phyloP scores from a whole-genome alignment of 306 rosid genomes.

The Bauhinia variegata region DNA sequence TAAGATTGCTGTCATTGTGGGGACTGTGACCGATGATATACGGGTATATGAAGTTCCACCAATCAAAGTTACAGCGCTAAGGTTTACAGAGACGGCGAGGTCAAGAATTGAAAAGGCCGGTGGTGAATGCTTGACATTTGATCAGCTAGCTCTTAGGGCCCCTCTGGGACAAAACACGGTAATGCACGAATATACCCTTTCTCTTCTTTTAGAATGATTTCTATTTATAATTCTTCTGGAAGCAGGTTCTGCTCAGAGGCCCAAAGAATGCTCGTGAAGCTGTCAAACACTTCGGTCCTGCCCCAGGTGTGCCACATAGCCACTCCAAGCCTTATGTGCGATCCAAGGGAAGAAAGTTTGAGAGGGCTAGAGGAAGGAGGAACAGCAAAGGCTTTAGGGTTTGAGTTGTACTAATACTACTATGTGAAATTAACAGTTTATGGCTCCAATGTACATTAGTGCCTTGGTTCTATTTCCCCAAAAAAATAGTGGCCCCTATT shows the following conservation, averaged over 20 bases:
- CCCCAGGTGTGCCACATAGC: constrained; percentile 92
- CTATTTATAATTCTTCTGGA: constrained; percentile 1
- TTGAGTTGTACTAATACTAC: constrained; percentile 35
- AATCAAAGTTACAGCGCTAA: constrained; percentile 72
- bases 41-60: constrained; percentile 75
- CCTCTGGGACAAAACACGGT: constrained; percentile 90
- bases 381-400: constrained; percentile 74
- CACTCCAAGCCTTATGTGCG: constrained; percentile 76
- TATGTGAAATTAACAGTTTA: no score
- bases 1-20: constrained; percentile 75
- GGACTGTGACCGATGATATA: constrained; percentile 69
- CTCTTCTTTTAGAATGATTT: not conserved
- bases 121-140: constrained; percentile 84
- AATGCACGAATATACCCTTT: constrained; percentile 30
- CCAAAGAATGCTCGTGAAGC: constrained; percentile 80
- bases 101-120: constrained; percentile 86
- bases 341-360: constrained; percentile 79
- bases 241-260: constrained; percentile 78
- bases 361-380: constrained; percentile 79
- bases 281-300: constrained; percentile 85
- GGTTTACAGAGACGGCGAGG: constrained; percentile 83
- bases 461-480: no score
- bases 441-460: no score
- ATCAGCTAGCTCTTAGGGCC: constrained; percentile 77
- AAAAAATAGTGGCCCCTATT: no score